These are phyloP conservation scores for Wilcoxina mikolae DNA, from an alignment of 495 filamentous ascomycete species.

Conservation along the genomic window DNA sequence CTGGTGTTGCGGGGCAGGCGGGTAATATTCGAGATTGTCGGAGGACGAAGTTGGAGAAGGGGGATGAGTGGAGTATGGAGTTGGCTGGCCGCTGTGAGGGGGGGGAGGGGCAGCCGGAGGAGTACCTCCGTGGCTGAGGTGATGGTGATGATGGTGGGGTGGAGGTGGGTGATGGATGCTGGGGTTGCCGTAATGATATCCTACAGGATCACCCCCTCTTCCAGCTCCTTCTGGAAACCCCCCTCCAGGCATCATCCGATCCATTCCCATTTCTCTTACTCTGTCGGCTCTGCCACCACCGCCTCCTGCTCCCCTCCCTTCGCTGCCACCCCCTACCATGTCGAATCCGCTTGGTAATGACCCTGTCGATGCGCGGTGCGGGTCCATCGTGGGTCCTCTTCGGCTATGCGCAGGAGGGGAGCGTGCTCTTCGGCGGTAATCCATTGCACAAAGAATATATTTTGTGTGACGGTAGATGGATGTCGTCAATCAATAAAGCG, in stretches of 20 bases:
- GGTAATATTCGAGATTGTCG: slow-evolving; percentile 15
- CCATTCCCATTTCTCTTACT: neutral
- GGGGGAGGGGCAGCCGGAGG: slow-evolving; percentile 16
- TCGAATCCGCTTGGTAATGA: slow-evolving; percentile 10
- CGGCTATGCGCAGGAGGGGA: slow-evolving; percentile 10
- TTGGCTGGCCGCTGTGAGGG: slow-evolving; percentile 10
- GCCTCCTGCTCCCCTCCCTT: neutral
- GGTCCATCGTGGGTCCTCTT: slow-evolving; percentile 10
- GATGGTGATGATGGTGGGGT: slow-evolving; percentile 4
- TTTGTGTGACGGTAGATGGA: no score
- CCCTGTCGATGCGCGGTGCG: slow-evolving; percentile 21
- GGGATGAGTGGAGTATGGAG: slow-evolving; percentile 15
- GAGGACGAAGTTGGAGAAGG: slow-evolving; percentile 20
- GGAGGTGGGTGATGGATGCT: slow-evolving; percentile 4
- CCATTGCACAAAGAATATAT: no score
- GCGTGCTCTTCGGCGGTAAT: slow-evolving; percentile 3
- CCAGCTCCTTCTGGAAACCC: slow-evolving; percentile 6
- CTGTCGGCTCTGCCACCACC: neutral
- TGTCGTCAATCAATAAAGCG: no score
- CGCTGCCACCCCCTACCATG: neutral
- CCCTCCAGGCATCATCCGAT: slow-evolving; percentile 2
- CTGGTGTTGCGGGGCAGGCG: slow-evolving; percentile 12
- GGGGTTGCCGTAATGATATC: neutral
- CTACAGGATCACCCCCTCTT: neutral
- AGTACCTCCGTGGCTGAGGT: slow-evolving; percentile 1